These are phyloP conservation scores for Pichia sp. DNA, from an alignment of 1,139 yeast genomes.

Conservation along the genomic window DNA sequence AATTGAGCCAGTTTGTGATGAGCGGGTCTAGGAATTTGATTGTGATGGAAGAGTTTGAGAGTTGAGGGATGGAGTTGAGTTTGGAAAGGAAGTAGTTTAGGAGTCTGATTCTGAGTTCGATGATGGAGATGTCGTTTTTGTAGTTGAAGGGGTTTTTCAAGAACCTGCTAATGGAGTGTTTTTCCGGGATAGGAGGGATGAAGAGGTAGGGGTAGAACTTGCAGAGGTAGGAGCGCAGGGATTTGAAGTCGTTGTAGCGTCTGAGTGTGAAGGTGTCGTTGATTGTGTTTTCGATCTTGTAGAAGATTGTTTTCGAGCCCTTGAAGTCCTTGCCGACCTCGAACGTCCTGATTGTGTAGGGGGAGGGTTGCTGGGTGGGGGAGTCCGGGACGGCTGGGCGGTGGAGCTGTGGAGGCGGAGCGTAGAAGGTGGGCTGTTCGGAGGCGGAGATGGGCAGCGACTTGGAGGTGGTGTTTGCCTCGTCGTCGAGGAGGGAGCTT, in stretches of 20 bases:
- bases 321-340: slow-evolving; percentile 25
- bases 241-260: slow-evolving; percentile 53
- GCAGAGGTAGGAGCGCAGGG: slow-evolving; percentile 43
- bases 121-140: slow-evolving; percentile 28
- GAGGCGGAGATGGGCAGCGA: slow-evolving; percentile 4
- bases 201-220: slow-evolving; percentile 48
- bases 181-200: slow-evolving; percentile 57
- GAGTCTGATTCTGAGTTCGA: slow-evolving; percentile 29
- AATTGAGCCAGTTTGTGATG: slow-evolving; percentile 28
- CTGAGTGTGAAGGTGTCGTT: slow-evolving; percentile 28
- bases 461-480: background rate
- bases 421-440: slow-evolving; percentile 21
- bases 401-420: slow-evolving; percentile 10
- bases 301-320: slow-evolving; percentile 28
- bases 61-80: slow-evolving; percentile 20
- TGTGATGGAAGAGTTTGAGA: slow-evolving; percentile 24
- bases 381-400: background rate
- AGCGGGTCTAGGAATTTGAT: slow-evolving; percentile 29
- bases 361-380: background rate
- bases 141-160: slow-evolving; percentile 31
- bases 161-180: slow-evolving; percentile 43
- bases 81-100: slow-evolving; percentile 28
- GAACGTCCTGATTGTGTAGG: slow-evolving; percentile 8
- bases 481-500: background rate
- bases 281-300: slow-evolving; percentile 23